Evolutionary conservation across 2,329 filamentous ascomycete species (phyloP), one percentile per base, ranked within the genome.

Genomic region (Talaromyces sp.): DNA sequence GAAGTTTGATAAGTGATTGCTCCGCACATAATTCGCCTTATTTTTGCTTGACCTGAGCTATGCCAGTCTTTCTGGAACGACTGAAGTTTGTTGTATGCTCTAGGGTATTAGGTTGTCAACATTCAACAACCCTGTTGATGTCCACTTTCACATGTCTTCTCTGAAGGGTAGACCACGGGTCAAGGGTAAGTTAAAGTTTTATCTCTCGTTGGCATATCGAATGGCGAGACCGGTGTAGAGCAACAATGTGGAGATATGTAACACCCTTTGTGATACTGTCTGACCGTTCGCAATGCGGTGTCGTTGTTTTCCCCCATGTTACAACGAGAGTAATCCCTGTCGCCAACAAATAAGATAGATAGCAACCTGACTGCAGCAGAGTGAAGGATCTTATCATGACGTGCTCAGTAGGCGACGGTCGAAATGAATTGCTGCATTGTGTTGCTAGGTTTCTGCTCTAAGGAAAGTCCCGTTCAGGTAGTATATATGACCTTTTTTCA

Each of bases 61-160:
- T 19, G 4, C 35, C 16, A 9, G 24, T 24, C 6, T 31, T 16
- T 8, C 16, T 16, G 11, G 9, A 14, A 16, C 11, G 19, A 16
- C 16, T 27, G 47, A 50, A 9, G 47, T 27, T 9, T 50, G 13
- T 31, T 50, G 22, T 14, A 14, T 50, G 22, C 13, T 50, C 24
- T 16, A 10, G 22, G 13, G 13, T 3, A 10, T 27, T 16, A 50
- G 24, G 2, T 31, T 31, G 27, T 61, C 59, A 16, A 41, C 3
- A 10, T 19, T 49, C 14, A 3, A 27, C 45, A 39, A 52, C 45
- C 49, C 45, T 45, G 57, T 45, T 45, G 27, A 33, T 37, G 45
- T n/a, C 31, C 16, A 49, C 43, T 49, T 61, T 61, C 59, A 61
- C 59, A 61, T 61, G 59, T 22, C 10, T 41, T 39, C 27, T 54